Conservation (phyloP, 176 grass and related monocot genomes). For the Carex pumila region DNA sequence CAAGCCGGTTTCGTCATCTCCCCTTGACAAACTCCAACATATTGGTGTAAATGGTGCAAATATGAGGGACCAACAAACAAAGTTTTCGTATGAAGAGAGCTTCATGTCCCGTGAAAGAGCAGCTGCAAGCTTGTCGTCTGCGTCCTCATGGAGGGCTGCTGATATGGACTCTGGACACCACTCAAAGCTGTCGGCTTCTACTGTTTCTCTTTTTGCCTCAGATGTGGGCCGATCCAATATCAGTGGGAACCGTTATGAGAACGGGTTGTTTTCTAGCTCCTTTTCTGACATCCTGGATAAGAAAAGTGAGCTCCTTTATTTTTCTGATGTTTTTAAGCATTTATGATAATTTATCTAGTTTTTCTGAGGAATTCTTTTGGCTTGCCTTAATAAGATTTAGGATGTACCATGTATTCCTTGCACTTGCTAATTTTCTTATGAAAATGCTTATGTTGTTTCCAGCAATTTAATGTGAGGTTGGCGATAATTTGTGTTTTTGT, state of each 20-base stretch:
- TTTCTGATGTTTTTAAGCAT: constrained; percentile 8
- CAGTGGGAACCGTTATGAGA: constrained; percentile 46
- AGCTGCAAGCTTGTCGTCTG: constrained; percentile 32
- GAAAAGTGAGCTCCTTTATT: constrained; percentile 45
- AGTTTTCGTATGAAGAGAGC: constrained; percentile 47
- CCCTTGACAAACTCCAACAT: constrained; percentile 47
- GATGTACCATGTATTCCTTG: neutral
- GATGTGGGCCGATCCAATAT: constrained; percentile 27
- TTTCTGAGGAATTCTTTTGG: neutral
- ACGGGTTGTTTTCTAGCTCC: constrained; percentile 67
- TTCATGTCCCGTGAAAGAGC: constrained; percentile 44
- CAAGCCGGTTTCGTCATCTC: constrained; percentile 61
- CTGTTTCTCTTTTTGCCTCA: constrained; percentile 27
- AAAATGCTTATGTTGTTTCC: neutral
- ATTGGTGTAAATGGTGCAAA: constrained; percentile 36
- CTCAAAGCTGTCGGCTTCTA: constrained; percentile 35
- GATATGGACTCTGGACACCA: constrained; percentile 36
- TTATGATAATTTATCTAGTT: neutral
- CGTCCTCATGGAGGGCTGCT: constrained; percentile 32
- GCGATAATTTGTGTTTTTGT: neutral
- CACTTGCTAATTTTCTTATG: constrained; percentile 12
- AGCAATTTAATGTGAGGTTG: neutral
- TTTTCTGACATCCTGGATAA: constrained; percentile 63
- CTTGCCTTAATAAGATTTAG: neutral
- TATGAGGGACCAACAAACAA: constrained; percentile 51